Evolutionary conservation across 1,139 yeast species (phyloP).

Genomic region (Pneumocystis canis): DNA sequence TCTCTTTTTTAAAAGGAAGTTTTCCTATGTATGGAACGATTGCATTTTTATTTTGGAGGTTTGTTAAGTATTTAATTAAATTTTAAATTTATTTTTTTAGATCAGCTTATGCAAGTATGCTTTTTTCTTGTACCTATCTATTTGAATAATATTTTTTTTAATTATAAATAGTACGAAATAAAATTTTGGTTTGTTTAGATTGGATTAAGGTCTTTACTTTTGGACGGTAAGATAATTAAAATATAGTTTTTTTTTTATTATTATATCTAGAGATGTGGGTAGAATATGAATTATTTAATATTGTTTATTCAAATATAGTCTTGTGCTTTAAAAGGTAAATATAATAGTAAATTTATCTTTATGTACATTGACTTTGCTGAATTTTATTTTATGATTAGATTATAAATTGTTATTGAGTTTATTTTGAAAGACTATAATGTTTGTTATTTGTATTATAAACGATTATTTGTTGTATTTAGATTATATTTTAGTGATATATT

Average conservation of each 20-base stretch:
- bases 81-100: neutral
- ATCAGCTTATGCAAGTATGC: neutral
- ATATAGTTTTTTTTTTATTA: neutral
- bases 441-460: neutral
- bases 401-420: neutral
- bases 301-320: neutral
- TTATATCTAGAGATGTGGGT: neutral
- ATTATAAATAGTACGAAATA: neutral
- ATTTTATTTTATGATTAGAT: neutral
- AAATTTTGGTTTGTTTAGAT: neutral
- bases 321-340: neutral
- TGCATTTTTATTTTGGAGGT: conserved; percentile 88
- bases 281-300: neutral
- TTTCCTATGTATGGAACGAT: conserved; percentile 67
- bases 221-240: neutral
- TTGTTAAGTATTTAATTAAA: conserved; percentile 26
- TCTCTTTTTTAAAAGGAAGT: conserved; percentile 65
- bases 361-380: neutral
- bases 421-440: neutral
- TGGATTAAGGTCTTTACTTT: neutral
- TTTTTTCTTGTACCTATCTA: neutral
- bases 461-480: neutral
- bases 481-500: no score
- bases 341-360: neutral
- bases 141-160: neutral